Evolutionary conservation across 257 asterid genomes (phyloP).

Genomic region (Gentiana dahurica): DNA sequence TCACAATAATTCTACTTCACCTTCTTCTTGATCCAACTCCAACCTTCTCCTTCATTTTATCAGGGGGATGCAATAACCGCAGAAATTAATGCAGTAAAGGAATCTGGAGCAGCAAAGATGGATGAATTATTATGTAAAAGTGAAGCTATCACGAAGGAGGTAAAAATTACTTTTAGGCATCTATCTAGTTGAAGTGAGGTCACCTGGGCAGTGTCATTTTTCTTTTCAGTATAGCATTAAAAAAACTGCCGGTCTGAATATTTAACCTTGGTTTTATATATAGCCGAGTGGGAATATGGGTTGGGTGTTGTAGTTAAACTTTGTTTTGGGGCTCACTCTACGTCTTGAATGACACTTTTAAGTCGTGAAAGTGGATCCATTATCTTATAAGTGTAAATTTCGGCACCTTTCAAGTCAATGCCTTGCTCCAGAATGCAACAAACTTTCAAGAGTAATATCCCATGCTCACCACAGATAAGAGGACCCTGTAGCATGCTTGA

Average conservation of each 20-base stretch:
- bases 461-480: too few species aligned
- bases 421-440: neutral
- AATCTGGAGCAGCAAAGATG: conserved; percentile 48
- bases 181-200: too few species aligned
- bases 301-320: too few species aligned
- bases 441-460: neutral
- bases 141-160: conserved; percentile 63
- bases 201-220: too few species aligned
- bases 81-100: conserved; percentile 34
- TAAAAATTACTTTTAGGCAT: conserved; percentile 8
- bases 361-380: too few species aligned
- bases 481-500: too few species aligned
- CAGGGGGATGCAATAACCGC: conserved; percentile 45
- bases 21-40: neutral
- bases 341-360: too few species aligned
- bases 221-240: too few species aligned
- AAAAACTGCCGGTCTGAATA: too few species aligned
- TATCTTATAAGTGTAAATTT: neutral
- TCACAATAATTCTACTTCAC: neutral
- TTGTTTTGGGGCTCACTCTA: too few species aligned
- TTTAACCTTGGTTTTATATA: too few species aligned
- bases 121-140: conserved; percentile 34
- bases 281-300: too few species aligned
- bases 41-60: conserved; percentile 11
- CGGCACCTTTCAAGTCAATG: neutral